Conservation (phyloP, 2,329 filamentous ascomycete genomes). For the Colletotrichum shisoi region DNA sequence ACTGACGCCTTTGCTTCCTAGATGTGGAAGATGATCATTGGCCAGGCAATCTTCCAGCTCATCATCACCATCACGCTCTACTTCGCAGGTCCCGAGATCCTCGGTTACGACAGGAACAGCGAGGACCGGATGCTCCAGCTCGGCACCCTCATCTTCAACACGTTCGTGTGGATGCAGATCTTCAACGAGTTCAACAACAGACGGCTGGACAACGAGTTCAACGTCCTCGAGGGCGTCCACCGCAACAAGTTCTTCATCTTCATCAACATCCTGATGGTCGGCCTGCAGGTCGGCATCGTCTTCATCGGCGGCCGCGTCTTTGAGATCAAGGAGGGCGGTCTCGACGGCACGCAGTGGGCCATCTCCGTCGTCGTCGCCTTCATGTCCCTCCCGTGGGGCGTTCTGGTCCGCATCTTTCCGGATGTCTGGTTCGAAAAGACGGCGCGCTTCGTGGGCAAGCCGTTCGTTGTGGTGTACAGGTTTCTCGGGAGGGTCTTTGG, state of each 20-base stretch:
- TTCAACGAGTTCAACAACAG: slow-evolving; percentile 70
- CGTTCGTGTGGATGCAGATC: slow-evolving; percentile 89
- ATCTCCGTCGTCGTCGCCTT: slow-evolving; percentile 58
- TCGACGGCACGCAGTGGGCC: slow-evolving; percentile 63
- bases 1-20: background rate
- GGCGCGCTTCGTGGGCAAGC: slow-evolving; percentile 26
- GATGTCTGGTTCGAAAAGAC: slow-evolving; percentile 47
- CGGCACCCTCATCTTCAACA: slow-evolving; percentile 80
- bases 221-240: slow-evolving; percentile 65
- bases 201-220: slow-evolving; percentile 68
- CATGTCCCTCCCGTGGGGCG: slow-evolving; percentile 59
- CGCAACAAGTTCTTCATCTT: slow-evolving; percentile 65
- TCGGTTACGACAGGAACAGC: slow-evolving; percentile 13
- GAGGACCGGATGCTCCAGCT: slow-evolving; percentile 50
- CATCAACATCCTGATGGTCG: slow-evolving; percentile 66
- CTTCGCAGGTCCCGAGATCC: slow-evolving; percentile 25
- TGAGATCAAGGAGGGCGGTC: slow-evolving; percentile 28
- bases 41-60: slow-evolving; percentile 68
- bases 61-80: slow-evolving; percentile 57
- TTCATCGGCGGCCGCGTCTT: slow-evolving; percentile 66
- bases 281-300: slow-evolving; percentile 64
- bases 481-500: slow-evolving; percentile 14
- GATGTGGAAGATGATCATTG: slow-evolving; percentile 70
- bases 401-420: slow-evolving; percentile 59
- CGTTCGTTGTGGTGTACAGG: slow-evolving; percentile 15